Evolutionary conservation across 495 filamentous ascomycete species (phyloP).

Genomic region (Annulohypoxylon bovei): DNA sequence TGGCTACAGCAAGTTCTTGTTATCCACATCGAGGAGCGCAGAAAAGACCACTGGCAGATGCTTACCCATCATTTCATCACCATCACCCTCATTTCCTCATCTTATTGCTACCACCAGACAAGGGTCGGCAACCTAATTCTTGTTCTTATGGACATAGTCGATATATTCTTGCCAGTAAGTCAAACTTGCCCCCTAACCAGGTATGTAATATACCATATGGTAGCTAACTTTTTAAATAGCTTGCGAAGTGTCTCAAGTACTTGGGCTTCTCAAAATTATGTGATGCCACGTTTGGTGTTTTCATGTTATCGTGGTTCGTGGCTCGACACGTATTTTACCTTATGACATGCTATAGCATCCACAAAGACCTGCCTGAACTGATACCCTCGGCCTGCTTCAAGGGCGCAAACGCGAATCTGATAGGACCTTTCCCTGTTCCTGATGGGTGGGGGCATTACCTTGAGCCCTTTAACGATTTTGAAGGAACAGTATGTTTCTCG

Average conservation of each 20-base stretch:
- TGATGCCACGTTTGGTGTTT: slow-evolving; percentile 85
- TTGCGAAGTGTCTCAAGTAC: slow-evolving; percentile 96
- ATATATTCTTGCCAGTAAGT: slow-evolving; percentile 86
- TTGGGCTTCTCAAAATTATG: slow-evolving; percentile 76
- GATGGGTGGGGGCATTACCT: slow-evolving; percentile 69
- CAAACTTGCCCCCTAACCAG: neutral
- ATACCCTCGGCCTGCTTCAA: slow-evolving; percentile 78
- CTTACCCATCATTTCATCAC: slow-evolving; percentile 94
- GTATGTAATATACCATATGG: neutral
- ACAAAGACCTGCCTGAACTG: slow-evolving; percentile 68
- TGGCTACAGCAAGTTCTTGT: slow-evolving; percentile 95
- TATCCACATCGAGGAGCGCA: slow-evolving; percentile 89
- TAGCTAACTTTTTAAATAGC: slow-evolving; percentile 58
- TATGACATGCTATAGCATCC: slow-evolving; percentile 81
- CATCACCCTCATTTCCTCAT: slow-evolving; percentile 76
- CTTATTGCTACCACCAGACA: slow-evolving; percentile 85
- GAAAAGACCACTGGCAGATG: slow-evolving; percentile 97
- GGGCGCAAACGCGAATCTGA: slow-evolving; percentile 57
- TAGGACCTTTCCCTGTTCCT: slow-evolving; percentile 66
- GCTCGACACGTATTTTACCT: slow-evolving; percentile 85
- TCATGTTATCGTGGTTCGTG: slow-evolving; percentile 86
- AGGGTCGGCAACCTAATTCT: slow-evolving; percentile 90
- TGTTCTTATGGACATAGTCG: slow-evolving; percentile 92
- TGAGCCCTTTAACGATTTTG: slow-evolving; percentile 72
- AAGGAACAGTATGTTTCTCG: slow-evolving; percentile 81